Conservation (phyloP, 768 basidiomycete species). For the Russula compacta region DNA sequence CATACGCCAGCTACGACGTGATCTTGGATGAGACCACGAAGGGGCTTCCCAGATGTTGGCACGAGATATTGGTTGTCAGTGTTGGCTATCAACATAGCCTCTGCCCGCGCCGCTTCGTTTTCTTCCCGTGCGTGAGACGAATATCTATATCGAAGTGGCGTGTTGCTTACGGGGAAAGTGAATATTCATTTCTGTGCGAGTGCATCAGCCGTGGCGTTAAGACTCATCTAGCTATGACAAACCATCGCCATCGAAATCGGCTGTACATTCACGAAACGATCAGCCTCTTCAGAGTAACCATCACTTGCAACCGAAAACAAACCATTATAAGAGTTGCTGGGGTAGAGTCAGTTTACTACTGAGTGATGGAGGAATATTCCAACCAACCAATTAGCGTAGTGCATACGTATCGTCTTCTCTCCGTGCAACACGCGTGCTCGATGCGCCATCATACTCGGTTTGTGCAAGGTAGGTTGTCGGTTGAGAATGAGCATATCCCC, state of each 20-base stretch:
- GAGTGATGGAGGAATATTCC: not conserved
- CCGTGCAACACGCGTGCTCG: constrained; percentile 84
- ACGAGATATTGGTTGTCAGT: constrained; percentile 99
- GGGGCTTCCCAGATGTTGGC: constrained; percentile 94
- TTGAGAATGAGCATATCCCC: constrained; percentile 95
- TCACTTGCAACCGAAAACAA: constrained; percentile 24
- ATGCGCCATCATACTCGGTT: constrained; percentile 99
- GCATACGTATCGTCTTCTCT: constrained; percentile 99
- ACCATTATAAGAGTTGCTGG: constrained; percentile 96
- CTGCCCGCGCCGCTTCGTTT: constrained; percentile 90
- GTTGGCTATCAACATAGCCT: constrained; percentile 90
- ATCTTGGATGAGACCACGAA: constrained; percentile 97
- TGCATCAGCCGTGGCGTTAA: constrained; percentile 13
- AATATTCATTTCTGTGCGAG: constrained; percentile 87
- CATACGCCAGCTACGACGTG: constrained; percentile 98
- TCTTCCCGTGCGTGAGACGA: constrained; percentile 38
- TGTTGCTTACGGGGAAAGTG: constrained; percentile 86
- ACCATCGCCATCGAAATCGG: constrained; percentile 93
- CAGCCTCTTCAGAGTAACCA: constrained; percentile 8
- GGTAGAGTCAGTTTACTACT: constrained; percentile 20
- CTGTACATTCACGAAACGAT: constrained; percentile 28
- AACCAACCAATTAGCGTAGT: constrained; percentile 95
- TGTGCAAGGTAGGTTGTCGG: constrained; percentile 96
- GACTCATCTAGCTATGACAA: constrained; percentile 21
- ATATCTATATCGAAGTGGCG: not conserved